Percentiles rank a stretch among this genome's conserved stretches.
Conservation (phyloP, 768 basidiomycete species). For the Psilocybe azurescens region DNA sequence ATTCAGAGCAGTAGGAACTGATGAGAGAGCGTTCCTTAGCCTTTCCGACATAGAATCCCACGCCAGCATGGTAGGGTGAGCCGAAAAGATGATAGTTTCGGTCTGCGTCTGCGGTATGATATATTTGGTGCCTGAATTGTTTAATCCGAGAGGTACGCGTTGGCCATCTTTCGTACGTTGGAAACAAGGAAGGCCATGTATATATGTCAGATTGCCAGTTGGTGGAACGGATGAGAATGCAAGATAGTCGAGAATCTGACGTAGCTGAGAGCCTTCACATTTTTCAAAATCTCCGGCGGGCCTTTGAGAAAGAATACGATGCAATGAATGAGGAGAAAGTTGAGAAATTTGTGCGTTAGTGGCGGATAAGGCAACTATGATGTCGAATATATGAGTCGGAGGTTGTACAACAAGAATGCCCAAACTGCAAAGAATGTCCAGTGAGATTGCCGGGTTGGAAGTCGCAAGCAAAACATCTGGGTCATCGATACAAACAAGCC, state of each 20-base stretch:
- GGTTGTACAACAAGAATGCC: constrained; percentile 17
- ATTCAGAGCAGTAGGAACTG: neutral
- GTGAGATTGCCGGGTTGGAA: neutral
- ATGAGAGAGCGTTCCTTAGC: neutral
- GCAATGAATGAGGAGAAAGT: constrained; percentile 4
- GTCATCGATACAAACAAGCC: constrained; percentile 5
- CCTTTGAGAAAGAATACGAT: constrained; percentile 1
- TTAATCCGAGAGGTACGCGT: neutral
- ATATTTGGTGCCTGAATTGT: neutral
- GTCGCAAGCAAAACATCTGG: constrained; percentile 11
- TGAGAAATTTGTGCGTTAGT: neutral
- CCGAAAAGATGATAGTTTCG: constrained; percentile 1
- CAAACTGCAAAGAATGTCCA: constrained; percentile 5
- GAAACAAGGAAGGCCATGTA: constrained; percentile 17
- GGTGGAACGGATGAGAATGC: constrained; percentile 10
- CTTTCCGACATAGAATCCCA: constrained; percentile 11
- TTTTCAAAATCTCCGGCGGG: neutral
- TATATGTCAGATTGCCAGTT: neutral
- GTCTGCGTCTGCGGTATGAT: constrained; percentile 9
- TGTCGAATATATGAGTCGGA: constrained; percentile 14
- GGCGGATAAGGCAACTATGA: neutral
- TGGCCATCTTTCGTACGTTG: neutral
- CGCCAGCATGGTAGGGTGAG: neutral
- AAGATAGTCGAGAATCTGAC: constrained; percentile 16
- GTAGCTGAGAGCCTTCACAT: neutral